A percentile compares a stretch with the other conserved stretches of the same genome.
These are phyloP conservation scores for Phytopythium oedochilum DNA, from an alignment of 352 stramenopile species.

Conservation along the genomic window DNA sequence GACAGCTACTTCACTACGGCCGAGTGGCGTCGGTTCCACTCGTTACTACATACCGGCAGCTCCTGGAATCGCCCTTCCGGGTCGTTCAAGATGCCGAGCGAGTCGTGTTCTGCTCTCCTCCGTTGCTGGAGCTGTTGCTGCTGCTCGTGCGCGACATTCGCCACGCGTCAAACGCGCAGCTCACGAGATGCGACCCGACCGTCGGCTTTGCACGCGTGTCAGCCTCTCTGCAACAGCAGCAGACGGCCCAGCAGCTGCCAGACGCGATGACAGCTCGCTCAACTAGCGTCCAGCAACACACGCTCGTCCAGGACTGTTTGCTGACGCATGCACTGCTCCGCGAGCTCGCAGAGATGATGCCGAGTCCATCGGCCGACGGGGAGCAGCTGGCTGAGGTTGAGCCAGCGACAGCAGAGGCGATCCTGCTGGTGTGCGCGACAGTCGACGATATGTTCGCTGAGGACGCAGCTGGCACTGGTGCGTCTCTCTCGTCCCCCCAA, in stretches of 20 bases:
- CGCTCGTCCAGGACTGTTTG: slow-evolving; percentile 55
- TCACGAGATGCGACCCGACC: slow-evolving; percentile 35
- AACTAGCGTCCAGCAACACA: slow-evolving; percentile 37
- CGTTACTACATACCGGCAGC: slow-evolving; percentile 36
- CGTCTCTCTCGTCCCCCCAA: not conserved
- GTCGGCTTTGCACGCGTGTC: slow-evolving; percentile 4
- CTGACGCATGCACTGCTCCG: slow-evolving; percentile 42
- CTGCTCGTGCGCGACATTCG: slow-evolving; percentile 33
- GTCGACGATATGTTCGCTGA: slow-evolving; percentile 35
- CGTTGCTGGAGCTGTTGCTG: slow-evolving; percentile 37
- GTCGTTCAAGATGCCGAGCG: slow-evolving; percentile 39
- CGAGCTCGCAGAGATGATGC: slow-evolving; percentile 11
- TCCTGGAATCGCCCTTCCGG: slow-evolving; percentile 51
- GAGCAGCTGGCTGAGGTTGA: slow-evolving; percentile 1
- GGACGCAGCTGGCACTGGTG: slow-evolving; percentile 8
- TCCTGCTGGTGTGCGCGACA: slow-evolving; percentile 16
- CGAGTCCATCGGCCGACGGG: not conserved
- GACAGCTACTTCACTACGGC: slow-evolving; percentile 18
- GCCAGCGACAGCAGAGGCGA: slow-evolving; percentile 15
- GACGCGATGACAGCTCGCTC: slow-evolving; percentile 12
- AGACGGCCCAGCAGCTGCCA: not conserved
- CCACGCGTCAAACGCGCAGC: slow-evolving; percentile 33
- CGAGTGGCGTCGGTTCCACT: slow-evolving; percentile 6
- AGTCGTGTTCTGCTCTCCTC: slow-evolving; percentile 26
- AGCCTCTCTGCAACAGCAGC: slow-evolving; percentile 8